Conservation (phyloP, 2,329 filamentous ascomycete species). For the Fusarium redolens region DNA sequence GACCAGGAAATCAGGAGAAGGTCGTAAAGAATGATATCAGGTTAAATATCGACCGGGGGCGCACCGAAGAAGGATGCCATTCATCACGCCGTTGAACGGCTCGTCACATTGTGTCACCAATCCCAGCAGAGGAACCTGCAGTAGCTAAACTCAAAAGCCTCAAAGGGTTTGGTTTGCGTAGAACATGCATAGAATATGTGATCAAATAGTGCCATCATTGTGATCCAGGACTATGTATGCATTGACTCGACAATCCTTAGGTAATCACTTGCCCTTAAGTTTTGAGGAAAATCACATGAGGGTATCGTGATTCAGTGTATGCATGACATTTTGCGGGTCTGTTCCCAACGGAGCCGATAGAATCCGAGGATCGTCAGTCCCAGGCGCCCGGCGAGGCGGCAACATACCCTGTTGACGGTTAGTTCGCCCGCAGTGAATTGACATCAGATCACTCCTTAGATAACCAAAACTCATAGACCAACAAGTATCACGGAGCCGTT, state of each 20-base stretch:
- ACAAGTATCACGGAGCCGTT: neutral
- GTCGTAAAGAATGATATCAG: neutral
- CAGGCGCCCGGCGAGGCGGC: neutral
- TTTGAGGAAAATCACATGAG: neutral
- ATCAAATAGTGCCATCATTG: neutral
- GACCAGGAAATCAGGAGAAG: neutral
- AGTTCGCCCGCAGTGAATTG: neutral
- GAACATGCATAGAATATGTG: neutral
- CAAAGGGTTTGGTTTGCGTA: neutral
- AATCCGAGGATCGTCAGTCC: slow-evolving; percentile 5
- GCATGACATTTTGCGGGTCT: neutral
- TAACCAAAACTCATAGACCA: neutral
- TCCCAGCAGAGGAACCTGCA: neutral
- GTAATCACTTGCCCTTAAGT: neutral
- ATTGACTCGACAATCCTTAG: neutral
- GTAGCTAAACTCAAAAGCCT: neutral
- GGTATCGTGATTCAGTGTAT: neutral
- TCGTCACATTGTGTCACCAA: neutral
- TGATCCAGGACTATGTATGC: neutral
- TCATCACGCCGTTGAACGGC: neutral
- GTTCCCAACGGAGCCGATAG: neutral
- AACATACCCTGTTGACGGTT: slow-evolving; percentile 5
- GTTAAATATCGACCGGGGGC: slow-evolving; percentile 1
- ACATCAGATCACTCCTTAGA: slow-evolving; percentile 1
- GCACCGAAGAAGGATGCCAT: slow-evolving; percentile 1